Evolutionary conservation across 75 land plant genomes (phyloP).

Genomic region (Larix kaempferi): DNA sequence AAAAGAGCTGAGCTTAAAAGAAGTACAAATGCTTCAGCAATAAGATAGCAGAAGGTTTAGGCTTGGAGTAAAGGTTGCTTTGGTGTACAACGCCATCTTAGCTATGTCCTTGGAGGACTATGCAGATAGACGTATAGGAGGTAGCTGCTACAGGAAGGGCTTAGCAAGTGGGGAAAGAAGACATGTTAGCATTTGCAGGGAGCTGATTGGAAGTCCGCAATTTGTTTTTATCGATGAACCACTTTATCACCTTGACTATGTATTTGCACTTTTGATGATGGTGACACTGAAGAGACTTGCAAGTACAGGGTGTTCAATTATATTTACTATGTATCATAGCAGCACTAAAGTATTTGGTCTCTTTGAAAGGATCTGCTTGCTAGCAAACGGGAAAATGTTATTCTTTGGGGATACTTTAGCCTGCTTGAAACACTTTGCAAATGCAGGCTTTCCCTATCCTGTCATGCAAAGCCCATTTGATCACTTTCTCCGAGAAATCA

Average conservation of each 20-base stretch:
- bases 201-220: constrained; percentile 15
- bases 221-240: constrained; percentile 25
- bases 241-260: constrained; percentile 22
- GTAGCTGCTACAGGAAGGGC: constrained; percentile 9
- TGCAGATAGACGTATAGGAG: constrained; percentile 8
- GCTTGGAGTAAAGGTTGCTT: too few species aligned
- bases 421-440: constrained; percentile 26
- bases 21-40: constrained; percentile 74
- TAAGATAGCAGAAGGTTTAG: constrained; percentile 85
- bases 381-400: constrained; percentile 21
- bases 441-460: constrained; percentile 40
- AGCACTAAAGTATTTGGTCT: constrained; percentile 23
- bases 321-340: constrained; percentile 13
- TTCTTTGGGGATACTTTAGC: constrained; percentile 26
- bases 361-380: constrained; percentile 25
- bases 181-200: constrained; percentile 16
- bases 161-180: constrained; percentile 17
- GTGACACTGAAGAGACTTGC: constrained; percentile 22
- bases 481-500: constrained; percentile 46
- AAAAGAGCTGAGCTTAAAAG: constrained; percentile 91
- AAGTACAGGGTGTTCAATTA: constrained; percentile 14
- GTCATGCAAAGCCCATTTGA: constrained; percentile 42
- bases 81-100: too few species aligned
- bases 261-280: constrained; percentile 21
- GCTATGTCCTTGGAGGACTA: constrained; percentile 27